Percentiles rank a stretch among this genome's conserved stretches.
Evolutionary conservation across 176 grass and related monocot species (phyloP).

Genomic region (Hyparrhenia diplandra): DNA sequence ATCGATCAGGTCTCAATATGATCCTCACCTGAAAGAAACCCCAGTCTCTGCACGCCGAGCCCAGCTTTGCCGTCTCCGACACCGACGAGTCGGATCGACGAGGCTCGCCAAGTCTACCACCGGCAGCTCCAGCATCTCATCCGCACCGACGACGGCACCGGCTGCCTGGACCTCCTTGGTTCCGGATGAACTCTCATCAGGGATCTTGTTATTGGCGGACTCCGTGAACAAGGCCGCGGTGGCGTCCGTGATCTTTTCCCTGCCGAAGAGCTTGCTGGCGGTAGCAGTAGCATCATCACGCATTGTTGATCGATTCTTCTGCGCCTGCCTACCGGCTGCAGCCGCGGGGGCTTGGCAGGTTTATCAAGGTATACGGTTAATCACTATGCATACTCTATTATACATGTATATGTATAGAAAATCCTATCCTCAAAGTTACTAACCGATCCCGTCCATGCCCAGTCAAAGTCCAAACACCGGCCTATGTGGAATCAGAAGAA

Average conservation of each 20-base stretch:
- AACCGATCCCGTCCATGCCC: no score
- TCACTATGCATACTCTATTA: no score
- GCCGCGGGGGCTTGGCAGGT: background rate
- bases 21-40: slow-evolving; percentile 32
- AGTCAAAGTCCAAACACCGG: no score
- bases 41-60: slow-evolving; percentile 1
- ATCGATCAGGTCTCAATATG: no score
- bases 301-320: background rate
- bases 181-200: background rate
- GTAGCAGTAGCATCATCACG: no score
- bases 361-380: no score
- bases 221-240: background rate
- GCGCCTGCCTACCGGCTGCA: no score
- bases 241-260: background rate
- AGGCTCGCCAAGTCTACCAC: background rate
- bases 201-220: background rate
- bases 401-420: no score
- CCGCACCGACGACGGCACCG: background rate
- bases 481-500: no score
- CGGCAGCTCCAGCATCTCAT: slow-evolving; percentile 4
- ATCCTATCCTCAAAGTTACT: no score
- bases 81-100: background rate
- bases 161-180: background rate
- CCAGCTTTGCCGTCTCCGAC: slow-evolving; percentile 2
- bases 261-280: background rate